Percentiles rank a stretch among this genome's conserved stretches.
phyloP scores from a whole-genome alignment of 148 eudicot genomes.

The Nyssa sinensis region DNA sequence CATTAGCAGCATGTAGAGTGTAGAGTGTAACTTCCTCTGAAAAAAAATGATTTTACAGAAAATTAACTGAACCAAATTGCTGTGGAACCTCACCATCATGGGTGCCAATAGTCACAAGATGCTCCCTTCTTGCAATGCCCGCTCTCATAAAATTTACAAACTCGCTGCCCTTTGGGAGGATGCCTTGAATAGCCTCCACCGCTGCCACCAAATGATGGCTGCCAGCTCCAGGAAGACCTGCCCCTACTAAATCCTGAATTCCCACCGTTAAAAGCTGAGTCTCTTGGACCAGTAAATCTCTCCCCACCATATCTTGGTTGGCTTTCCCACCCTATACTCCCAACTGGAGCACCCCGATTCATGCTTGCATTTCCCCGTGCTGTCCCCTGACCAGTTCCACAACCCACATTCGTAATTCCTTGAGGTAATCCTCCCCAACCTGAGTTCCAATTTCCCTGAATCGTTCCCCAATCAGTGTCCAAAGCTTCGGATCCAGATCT shows the following conservation, averaged over 20 bases:
- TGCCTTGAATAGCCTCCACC: conserved; percentile 43
- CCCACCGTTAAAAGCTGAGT: conserved; percentile 33
- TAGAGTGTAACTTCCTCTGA: conserved; percentile 1
- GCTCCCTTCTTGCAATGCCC: conserved; percentile 81
- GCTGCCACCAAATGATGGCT: conserved; percentile 38
- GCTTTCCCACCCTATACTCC: conserved; percentile 31
- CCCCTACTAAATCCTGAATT: conserved; percentile 21
- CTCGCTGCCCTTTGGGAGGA: conserved; percentile 59
- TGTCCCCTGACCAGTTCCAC: conserved; percentile 32
- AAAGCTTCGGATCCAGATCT: conserved; percentile 22
- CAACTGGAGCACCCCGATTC: conserved; percentile 26
- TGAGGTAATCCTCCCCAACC: conserved; percentile 44
- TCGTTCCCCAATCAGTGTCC: conserved; percentile 25
- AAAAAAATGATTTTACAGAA: conserved; percentile 29
- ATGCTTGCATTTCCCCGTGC: conserved; percentile 25
- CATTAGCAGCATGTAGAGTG: neutral
- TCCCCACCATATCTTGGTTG: conserved; percentile 32
- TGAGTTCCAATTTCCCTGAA: conserved; percentile 30
- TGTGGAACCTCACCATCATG: conserved; percentile 24
- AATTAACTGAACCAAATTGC: conserved; percentile 31
- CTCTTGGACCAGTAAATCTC: conserved; percentile 50
- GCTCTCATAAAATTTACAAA: conserved; percentile 74
- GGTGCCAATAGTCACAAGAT: conserved; percentile 77
- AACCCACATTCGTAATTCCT: conserved; percentile 13
- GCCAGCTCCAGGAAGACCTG: conserved; percentile 57